Evolutionary conservation across 371 early-diverging fungal species (phyloP), one percentile per base, ranked within the genome.

Genomic region (Rhizopus sp.): DNA sequence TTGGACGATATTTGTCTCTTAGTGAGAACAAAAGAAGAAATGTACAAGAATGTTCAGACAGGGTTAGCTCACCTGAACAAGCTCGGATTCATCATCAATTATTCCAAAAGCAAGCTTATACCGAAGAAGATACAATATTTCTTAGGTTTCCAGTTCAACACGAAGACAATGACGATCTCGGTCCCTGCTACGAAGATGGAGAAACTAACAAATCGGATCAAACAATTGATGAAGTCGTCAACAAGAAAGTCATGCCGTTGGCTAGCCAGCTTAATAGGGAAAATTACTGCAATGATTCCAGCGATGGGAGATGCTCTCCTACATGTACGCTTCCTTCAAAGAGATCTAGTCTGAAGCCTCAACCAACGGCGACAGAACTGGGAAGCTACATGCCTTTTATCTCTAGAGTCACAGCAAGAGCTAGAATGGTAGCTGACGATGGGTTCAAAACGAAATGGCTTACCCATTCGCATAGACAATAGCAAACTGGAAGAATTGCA

Each of bases 381-480:
- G 57, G 53, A 62, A 7, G 15, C 4, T 4, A 9, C 29, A 9
- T 62, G 53, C 17, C 3, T 3, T 0, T 2, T 61, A 2, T 42
- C 55, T 6, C 15, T 4, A 7, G 3, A 42, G 16, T 4, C 23
- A 1, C 6, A 9, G 1, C 12, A 44, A 35, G 62, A 61, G 45
- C 7, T 61, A 2, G n/a, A 31, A 10, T 61, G 55, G 56, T 61
- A 56, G 62, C n/a, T n/a, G n/a, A n/a, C n/a, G n/a, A n/a, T n/a
- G n/a, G n/a, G n/a, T n/a, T n/a, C n/a, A n/a, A n/a, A n/a, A n/a
- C n/a, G n/a, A n/a, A n/a, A n/a, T n/a, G n/a, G n/a, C n/a, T n/a
- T n/a, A n/a, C n/a, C n/a, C n/a, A n/a, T n/a, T n/a, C n/a, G n/a
- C n/a, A n/a, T 23, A 39, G 17, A 13, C 5, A 3, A 55, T 6